Evolutionary conservation across 2,329 filamentous ascomycete genomes (phyloP).

Genomic region (Botrytis galanthina): DNA sequence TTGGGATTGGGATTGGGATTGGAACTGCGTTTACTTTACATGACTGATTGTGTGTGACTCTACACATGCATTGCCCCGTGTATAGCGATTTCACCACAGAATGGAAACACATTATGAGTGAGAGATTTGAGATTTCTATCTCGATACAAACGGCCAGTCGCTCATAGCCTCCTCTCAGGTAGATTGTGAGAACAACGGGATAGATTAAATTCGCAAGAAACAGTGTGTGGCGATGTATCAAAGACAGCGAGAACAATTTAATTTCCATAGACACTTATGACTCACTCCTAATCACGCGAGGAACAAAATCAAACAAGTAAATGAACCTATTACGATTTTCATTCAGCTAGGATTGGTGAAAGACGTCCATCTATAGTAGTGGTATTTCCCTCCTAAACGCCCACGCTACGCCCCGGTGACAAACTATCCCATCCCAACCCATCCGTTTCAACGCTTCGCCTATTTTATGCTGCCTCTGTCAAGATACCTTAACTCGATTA

Average conservation of each 20-base stretch:
- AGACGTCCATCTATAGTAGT: constrained; percentile 9
- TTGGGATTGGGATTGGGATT: too few species aligned
- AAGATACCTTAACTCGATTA: background rate
- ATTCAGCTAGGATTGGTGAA: background rate
- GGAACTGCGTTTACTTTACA: too few species aligned
- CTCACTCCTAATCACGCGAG: background rate
- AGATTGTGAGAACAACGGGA: background rate
- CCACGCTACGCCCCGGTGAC: constrained; percentile 14
- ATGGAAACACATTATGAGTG: background rate
- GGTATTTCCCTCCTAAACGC: constrained; percentile 16
- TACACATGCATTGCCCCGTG: background rate
- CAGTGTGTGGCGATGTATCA: background rate
- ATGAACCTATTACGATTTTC: background rate
- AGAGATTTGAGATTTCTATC: background rate
- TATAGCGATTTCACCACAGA: background rate
- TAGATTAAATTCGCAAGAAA: background rate
- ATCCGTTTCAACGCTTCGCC: constrained; percentile 6
- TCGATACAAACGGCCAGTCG: background rate
- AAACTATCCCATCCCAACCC: constrained; percentile 9
- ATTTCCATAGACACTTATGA: background rate
- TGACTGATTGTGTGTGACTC: too few species aligned
- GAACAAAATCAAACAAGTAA: background rate
- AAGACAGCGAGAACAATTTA: background rate
- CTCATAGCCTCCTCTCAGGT: too few species aligned
- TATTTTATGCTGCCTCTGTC: background rate